Base-by-base conservation (phyloP, 805 yeast species). In the Starmerella potacharoeniae region DNA sequence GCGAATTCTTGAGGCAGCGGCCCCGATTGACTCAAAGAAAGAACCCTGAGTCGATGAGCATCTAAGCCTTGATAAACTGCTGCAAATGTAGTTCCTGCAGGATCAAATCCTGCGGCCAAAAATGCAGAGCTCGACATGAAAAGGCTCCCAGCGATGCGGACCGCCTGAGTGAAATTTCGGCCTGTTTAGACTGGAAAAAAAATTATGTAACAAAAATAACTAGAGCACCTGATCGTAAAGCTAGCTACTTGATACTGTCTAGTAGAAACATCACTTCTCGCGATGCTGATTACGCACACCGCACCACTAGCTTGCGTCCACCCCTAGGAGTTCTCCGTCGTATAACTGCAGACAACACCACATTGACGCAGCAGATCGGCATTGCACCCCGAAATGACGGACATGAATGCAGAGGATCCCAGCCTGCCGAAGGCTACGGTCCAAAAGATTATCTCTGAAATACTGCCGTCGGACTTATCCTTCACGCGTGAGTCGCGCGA, bases 401-500 rank as follows among this genome's bases (percentile, higher is more conserved):
- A 64, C 39, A 34, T 50, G 29, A 59, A 58, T 30, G 42, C 61
- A 11, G 72, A 69, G 58, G 73, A 69, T 29, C 61, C 69, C 54
- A 66, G 70, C 59, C 62, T 69, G 48, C 73, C 68, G 31, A 65
- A 65, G 58, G 98, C 98, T 2, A 93, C 98, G 0, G 97, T 93
- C 1, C 97, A 91, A 67, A 93, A 93, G 69, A 88, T 93, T 49
- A 83, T 93, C 17, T 77, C 89, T 3, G 98, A 93, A 65, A 86
- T 93, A 36, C 74, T 91, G 34, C 96, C 96, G 16, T 72, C 80
- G n/a, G 97, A 90, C 65, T 75, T 86, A 55, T 82, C 90, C 6
- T 88, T 91, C 62, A 81, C 95, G 42, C 86, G 90, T 62, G 97
- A 93, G 61, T 95, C 97, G 2, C 76, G 97, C 55, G 97, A 91